These are phyloP conservation scores for Biancaea sappan DNA, from an alignment of 306 rosid genomes.

Conservation along the genomic window DNA sequence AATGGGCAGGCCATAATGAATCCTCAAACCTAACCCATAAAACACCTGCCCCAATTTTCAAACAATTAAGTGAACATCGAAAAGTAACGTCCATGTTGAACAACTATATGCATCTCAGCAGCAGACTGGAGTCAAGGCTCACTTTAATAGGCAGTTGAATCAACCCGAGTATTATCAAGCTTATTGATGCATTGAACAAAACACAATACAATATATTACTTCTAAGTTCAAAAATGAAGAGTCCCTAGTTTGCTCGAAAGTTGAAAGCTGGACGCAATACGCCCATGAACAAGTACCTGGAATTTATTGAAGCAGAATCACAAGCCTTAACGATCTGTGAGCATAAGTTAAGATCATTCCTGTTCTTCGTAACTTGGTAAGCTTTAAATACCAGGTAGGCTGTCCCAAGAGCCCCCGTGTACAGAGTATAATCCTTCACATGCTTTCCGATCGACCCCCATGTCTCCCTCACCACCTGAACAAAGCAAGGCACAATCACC, in stretches of 20 bases:
- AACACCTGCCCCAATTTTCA: neutral
- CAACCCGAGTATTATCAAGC: neutral
- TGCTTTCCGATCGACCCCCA: constrained; percentile 62
- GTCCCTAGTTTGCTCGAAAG: neutral
- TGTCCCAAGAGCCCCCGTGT: constrained; percentile 80
- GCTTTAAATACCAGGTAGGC: constrained; percentile 69
- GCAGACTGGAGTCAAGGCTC: neutral
- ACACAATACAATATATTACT: neutral
- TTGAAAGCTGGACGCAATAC: neutral
- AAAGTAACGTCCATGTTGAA: neutral
- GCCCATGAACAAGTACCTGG: constrained; percentile 45
- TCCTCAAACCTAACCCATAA: neutral
- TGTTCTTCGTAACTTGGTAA: constrained; percentile 59
- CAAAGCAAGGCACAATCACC: constrained; percentile 31
- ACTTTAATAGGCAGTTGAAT: neutral
- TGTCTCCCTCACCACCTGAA: constrained; percentile 79
- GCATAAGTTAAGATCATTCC: constrained; percentile 67
- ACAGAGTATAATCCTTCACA: constrained; percentile 66
- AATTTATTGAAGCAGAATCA: constrained; percentile 63
- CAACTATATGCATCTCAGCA: neutral
- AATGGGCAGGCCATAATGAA: neutral
- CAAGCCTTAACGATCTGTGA: constrained; percentile 72
- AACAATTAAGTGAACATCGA: neutral
- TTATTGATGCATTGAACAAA: neutral
- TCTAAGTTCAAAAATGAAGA: neutral